A percentile compares a stretch with the other conserved stretches of the same genome.
phyloP scores from a whole-genome alignment of 768 basidiomycete species.

The Termitomyces eurrhizus region DNA sequence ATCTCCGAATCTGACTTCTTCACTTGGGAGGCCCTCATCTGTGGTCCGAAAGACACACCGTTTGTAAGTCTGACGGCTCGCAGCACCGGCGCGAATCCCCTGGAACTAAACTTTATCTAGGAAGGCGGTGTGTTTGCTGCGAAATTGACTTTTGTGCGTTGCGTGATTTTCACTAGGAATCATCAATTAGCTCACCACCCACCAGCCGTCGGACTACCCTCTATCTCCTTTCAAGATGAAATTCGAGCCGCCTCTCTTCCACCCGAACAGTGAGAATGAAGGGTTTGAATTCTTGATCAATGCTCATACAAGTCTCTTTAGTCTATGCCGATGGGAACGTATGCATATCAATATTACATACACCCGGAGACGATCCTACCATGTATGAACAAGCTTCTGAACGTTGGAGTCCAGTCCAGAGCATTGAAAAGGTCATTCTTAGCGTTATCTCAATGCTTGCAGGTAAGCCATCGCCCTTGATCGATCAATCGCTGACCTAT shows the following conservation, averaged over 20 bases:
- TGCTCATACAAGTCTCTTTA: conserved; percentile 28
- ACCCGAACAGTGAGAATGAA: conserved; percentile 83
- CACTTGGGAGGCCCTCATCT: conserved; percentile 93
- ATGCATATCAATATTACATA: conserved; percentile 97
- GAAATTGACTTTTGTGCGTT: conserved; percentile 84
- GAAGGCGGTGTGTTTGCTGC: conserved; percentile 96
- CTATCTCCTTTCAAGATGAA: conserved; percentile 99
- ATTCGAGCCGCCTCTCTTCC: conserved; percentile 95
- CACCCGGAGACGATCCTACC: conserved; percentile 87
- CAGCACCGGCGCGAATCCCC: not conserved
- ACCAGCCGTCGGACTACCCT: conserved; percentile 88
- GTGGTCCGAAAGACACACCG: conserved; percentile 91
- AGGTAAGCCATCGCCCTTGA: conserved; percentile 41
- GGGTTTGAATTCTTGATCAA: conserved; percentile 1
- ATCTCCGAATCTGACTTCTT: conserved; percentile 92
- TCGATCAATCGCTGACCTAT: conserved; percentile 14
- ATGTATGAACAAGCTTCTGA: conserved; percentile 96
- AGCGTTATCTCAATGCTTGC: conserved; percentile 98
- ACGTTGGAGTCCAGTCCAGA: conserved; percentile 98
- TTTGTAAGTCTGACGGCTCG: conserved; percentile 55
- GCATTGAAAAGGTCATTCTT: conserved; percentile 93
- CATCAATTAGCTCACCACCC: not conserved
- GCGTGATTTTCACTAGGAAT: not conserved
- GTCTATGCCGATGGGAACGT: conserved; percentile 96
- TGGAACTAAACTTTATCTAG: conserved; percentile 31